A percentile compares a stretch with the other conserved stretches of the same genome.
phyloP scores from a whole-genome alignment of 1,139 yeast species.

The Saccharomyces pastorianus region DNA sequence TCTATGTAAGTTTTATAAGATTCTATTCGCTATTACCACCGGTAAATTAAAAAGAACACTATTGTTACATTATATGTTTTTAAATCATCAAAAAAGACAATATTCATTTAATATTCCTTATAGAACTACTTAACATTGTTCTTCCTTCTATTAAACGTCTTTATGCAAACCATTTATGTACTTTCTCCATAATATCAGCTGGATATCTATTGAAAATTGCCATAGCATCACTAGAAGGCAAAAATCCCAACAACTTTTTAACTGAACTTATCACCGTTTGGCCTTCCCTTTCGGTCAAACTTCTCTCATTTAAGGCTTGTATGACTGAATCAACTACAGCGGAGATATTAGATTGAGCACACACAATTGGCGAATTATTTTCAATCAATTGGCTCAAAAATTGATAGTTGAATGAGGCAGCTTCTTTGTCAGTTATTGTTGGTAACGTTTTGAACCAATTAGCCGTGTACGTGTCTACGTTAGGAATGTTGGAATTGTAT shows the following conservation, averaged over 20 bases:
- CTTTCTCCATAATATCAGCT: conserved; percentile 51
- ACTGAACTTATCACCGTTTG: conserved; percentile 55
- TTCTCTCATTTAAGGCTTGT: conserved; percentile 63
- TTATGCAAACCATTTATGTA: conserved; percentile 53
- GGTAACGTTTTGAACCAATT: conserved; percentile 85
- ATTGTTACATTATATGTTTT: too few relatives aligned
- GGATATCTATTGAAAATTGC: conserved; percentile 55
- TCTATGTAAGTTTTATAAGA: neutral
- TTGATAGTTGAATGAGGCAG: conserved; percentile 79
- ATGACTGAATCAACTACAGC: conserved; percentile 65
- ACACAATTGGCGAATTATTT: conserved; percentile 55
- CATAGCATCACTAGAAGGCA: conserved; percentile 59
- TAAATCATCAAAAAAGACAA: neutral
- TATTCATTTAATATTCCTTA: neutral
- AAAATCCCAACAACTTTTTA: conserved; percentile 37
- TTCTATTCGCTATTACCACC: neutral
- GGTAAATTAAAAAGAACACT: neutral
- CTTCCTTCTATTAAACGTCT: neutral
- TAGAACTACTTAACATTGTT: neutral
- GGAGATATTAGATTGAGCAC: conserved; percentile 43
- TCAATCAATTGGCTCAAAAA: conserved; percentile 71
- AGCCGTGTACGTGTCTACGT: conserved; percentile 52
- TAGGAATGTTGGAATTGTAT: conserved; percentile 50
- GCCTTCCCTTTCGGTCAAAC: conserved; percentile 65
- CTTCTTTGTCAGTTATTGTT: conserved; percentile 73